Evolutionary conservation across 2,329 filamentous ascomycete genomes (phyloP), one percentile per base, ranked within the genome.

Genomic region (Septoria linicola): DNA sequence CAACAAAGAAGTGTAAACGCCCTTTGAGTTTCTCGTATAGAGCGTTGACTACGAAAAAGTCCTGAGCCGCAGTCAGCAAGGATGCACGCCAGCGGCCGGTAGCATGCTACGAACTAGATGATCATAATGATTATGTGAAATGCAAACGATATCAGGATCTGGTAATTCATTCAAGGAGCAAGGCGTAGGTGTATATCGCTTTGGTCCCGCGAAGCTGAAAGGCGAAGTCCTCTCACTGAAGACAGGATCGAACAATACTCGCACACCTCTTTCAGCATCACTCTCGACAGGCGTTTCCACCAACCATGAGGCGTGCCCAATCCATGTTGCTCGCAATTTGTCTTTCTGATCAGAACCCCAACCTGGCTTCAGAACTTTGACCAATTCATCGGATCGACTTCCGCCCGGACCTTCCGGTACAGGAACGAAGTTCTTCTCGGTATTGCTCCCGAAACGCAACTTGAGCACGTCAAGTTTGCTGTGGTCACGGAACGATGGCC

Each of bases 41-140:
- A 19, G 68, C 62, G 51, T 61, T 68, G 32, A 81, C 63, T 0
- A 75, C 76, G 14, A 70, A 66, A 4, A 69, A 64, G 53, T 80
- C 77, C 42, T 81, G 78, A 57, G 79, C 35, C 5, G 4, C 11
- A 80, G 60, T 81, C 78, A 58, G 79, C 76, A 60, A 80, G 77
- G 61, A 68, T n/a, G n/a, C n/a, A n/a, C n/a, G n/a, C n/a, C n/a
- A n/a, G n/a, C n/a, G n/a, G n/a, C n/a, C n/a, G n/a, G n/a, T 34
- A 81, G 62, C 0, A 74, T 75, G n/a, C 69, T 66, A 5, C 69
- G 63, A 51, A 80, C 77, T 40, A 80, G 68, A 53, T 81, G 79
- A 56, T 81, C 51, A 57, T 80, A 80, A 59, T 81, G 79, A 56
- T 80, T 77, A 61, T 82, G 79, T 47, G 73, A 77, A 41, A 81